phyloP scores from a whole-genome alignment of 257 asterid genomes.

The Plectranthus barbatus region DNA sequence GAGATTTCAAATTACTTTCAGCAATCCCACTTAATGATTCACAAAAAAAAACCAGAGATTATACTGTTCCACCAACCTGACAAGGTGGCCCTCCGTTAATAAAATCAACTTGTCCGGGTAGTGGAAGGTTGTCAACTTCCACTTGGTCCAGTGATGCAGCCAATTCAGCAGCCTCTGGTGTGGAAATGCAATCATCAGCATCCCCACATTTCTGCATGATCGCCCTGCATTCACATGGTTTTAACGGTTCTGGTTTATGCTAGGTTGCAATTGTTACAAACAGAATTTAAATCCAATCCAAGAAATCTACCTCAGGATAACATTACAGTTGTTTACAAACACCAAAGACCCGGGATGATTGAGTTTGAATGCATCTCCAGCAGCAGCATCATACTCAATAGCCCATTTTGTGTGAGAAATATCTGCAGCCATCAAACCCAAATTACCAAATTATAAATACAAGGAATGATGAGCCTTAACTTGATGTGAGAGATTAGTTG shows the following conservation, averaged over 20 bases:
- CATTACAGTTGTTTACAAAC: conserved; percentile 80
- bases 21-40: conserved; percentile 1
- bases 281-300: background rate
- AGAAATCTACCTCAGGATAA: conserved; percentile 60
- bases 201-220: conserved; percentile 90
- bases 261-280: background rate
- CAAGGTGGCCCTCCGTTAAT: conserved; percentile 99
- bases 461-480: conserved; percentile 5
- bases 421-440: conserved; percentile 38
- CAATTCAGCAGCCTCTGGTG: conserved; percentile 82
- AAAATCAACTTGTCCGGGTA: conserved; percentile 92
- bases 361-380: conserved; percentile 88
- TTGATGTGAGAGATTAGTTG: background rate
- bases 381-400: conserved; percentile 87
- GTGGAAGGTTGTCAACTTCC: conserved; percentile 64
- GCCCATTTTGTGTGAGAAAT: conserved; percentile 84
- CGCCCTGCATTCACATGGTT: conserved; percentile 52
- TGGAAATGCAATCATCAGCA: conserved; percentile 76
- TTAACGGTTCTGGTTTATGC: conserved; percentile 9
- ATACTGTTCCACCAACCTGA: conserved; percentile 51
- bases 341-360: conserved; percentile 78
- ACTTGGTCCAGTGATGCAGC: conserved; percentile 44
- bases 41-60: background rate
- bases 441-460: background rate
- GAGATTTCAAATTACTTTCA: conserved; percentile 15